Evolutionary conservation across 371 early-diverging fungal genomes (phyloP).

Genomic region (Racocetra persica): DNA sequence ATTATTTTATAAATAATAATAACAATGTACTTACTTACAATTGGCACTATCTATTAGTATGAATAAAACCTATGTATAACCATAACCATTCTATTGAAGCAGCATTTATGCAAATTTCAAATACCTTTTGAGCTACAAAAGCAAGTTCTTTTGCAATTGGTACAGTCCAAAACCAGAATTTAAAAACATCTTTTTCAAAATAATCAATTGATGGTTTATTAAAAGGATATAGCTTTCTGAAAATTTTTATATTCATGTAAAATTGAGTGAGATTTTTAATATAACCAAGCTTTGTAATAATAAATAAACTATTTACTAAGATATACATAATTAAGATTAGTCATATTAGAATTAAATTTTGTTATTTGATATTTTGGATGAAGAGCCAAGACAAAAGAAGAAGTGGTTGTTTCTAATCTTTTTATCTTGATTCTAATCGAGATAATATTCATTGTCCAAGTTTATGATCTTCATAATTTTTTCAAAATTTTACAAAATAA

Average conservation of each 20-base stretch:
- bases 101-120: conserved; percentile 16
- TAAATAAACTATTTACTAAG: background rate
- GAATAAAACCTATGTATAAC: background rate
- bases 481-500: conserved; percentile 23
- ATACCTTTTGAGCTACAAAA: background rate
- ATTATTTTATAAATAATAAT: no score
- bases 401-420: background rate
- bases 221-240: background rate
- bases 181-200: background rate
- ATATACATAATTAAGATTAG: conserved; percentile 10
- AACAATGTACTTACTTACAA: no score
- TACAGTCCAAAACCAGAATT: background rate
- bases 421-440: background rate
- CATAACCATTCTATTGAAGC: conserved; percentile 9
- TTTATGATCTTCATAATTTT: conserved; percentile 7
- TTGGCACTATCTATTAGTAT: background rate
- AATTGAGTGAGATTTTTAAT: background rate
- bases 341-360: background rate
- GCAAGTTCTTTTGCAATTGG: background rate
- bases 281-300: conserved; percentile 23
- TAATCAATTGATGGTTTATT: background rate
- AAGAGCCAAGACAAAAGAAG: conserved; percentile 12
- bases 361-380: conserved; percentile 5
- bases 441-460: background rate
- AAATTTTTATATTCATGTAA: background rate